Percentiles rank a stretch among this genome's conserved stretches.
phyloP scores from a whole-genome alignment of 768 basidiomycete genomes.

The Zangia roseola region DNA sequence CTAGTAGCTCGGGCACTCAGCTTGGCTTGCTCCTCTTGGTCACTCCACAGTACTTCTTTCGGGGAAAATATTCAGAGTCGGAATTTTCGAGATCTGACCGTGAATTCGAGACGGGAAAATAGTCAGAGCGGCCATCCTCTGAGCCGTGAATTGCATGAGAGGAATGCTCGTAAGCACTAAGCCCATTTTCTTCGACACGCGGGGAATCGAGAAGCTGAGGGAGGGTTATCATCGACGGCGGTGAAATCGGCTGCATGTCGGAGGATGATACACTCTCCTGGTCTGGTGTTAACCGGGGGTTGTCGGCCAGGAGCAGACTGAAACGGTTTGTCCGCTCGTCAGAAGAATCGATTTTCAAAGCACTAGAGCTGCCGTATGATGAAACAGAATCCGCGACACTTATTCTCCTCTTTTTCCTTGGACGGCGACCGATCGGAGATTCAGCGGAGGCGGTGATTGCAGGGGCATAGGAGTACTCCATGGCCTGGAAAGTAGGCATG shows the following conservation, averaged over 20 bases:
- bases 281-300: slow-evolving; percentile 33
- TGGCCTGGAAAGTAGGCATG: slow-evolving; percentile 41
- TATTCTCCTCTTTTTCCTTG: slow-evolving; percentile 36
- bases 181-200: slow-evolving; percentile 19
- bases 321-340: slow-evolving; percentile 20
- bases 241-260: slow-evolving; percentile 33
- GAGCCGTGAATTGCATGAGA: slow-evolving; percentile 15
- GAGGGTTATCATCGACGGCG: slow-evolving; percentile 27
- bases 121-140: slow-evolving; percentile 30
- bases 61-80: slow-evolving; percentile 23
- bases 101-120: slow-evolving; percentile 36
- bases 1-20: slow-evolving; percentile 24
- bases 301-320: slow-evolving; percentile 25
- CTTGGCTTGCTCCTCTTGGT: slow-evolving; percentile 22
- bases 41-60: slow-evolving; percentile 23
- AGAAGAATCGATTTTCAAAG: slow-evolving; percentile 23
- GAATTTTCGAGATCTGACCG: slow-evolving; percentile 34
- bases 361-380: slow-evolving; percentile 31
- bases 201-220: slow-evolving; percentile 29
- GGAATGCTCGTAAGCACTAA: slow-evolving; percentile 29
- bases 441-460: slow-evolving; percentile 31
- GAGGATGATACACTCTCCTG: slow-evolving; percentile 33
- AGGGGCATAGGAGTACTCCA: slow-evolving; percentile 37
- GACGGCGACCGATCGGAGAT: slow-evolving; percentile 28
- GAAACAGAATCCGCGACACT: slow-evolving; percentile 36